Evolutionary conservation across 1,284 basidiomycete genomes (phyloP).

Genomic region (Ceratorhiza oryzae-sativae): DNA sequence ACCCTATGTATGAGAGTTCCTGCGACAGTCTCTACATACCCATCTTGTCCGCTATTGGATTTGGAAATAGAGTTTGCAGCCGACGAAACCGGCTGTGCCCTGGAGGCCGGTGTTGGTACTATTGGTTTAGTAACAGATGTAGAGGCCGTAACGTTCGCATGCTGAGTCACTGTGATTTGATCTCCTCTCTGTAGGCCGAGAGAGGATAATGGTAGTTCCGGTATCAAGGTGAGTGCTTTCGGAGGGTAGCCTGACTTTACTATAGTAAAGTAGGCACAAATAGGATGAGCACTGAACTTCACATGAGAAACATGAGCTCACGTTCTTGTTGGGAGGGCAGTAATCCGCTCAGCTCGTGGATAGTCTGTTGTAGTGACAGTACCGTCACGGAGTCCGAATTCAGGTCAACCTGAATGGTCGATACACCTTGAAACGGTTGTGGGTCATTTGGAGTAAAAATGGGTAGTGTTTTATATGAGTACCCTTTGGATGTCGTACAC

Average conservation of each 20-base stretch:
- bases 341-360: conserved; percentile 60
- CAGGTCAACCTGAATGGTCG: conserved; percentile 53
- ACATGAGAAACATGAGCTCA: conserved; percentile 53
- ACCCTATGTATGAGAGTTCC: conserved; percentile 76
- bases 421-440: conserved; percentile 56
- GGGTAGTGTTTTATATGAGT: conserved; percentile 70
- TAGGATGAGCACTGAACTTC: not conserved
- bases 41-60: conserved; percentile 45
- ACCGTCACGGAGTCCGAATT: conserved; percentile 50
- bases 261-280: conserved; percentile 48
- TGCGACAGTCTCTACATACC: conserved; percentile 63
- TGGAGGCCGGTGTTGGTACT: conserved; percentile 40
- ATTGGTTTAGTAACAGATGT: conserved; percentile 40
- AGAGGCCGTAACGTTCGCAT: conserved; percentile 29
- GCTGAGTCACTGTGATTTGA: conserved; percentile 78
- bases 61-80: conserved; percentile 20
- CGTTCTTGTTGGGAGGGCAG: conserved; percentile 77
- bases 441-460: conserved; percentile 75
- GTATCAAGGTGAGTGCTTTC: conserved; percentile 69
- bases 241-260: conserved; percentile 90
- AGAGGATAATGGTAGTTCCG: conserved; percentile 73
- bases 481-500: conserved; percentile 81
- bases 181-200: conserved; percentile 80
- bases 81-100: conserved; percentile 1
- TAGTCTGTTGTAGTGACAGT: conserved; percentile 50